Evolutionary conservation across 768 basidiomycete species (phyloP).

Genomic region (Boletus subparvulus): DNA sequence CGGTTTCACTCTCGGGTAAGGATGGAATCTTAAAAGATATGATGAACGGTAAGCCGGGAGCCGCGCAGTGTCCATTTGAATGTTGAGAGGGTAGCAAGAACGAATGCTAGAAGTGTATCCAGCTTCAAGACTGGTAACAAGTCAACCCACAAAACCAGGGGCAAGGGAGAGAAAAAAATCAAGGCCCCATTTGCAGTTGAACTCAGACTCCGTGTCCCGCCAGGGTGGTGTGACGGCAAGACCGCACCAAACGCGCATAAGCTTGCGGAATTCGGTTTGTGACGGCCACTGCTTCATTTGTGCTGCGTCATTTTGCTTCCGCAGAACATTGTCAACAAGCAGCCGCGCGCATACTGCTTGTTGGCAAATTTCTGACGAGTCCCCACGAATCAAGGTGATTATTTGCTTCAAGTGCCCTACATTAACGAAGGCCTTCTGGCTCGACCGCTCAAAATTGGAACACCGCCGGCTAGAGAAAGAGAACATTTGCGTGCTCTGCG

Average conservation of each 20-base stretch:
- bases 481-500: background rate
- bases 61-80: conserved; percentile 14
- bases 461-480: conserved; percentile 5
- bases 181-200: conserved; percentile 16
- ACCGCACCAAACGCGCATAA: conserved; percentile 26
- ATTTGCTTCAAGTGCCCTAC: background rate
- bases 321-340: conserved; percentile 1
- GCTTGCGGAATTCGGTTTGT: conserved; percentile 18
- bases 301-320: conserved; percentile 19
- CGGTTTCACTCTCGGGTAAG: conserved; percentile 26
- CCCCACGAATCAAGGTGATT: conserved; percentile 4
- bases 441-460: conserved; percentile 14
- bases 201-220: conserved; percentile 20
- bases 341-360: background rate
- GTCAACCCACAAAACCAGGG: conserved; percentile 1
- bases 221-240: conserved; percentile 28
- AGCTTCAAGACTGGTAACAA: conserved; percentile 2
- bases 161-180: background rate
- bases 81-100: background rate
- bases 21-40: conserved; percentile 29
- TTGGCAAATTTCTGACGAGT: background rate
- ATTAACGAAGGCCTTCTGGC: background rate
- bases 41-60: conserved; percentile 31
- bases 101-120: background rate
- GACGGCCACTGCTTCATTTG: conserved; percentile 10